Conservation (phyloP, 495 filamentous ascomycete genomes). For the Daldinia concentrica region DNA sequence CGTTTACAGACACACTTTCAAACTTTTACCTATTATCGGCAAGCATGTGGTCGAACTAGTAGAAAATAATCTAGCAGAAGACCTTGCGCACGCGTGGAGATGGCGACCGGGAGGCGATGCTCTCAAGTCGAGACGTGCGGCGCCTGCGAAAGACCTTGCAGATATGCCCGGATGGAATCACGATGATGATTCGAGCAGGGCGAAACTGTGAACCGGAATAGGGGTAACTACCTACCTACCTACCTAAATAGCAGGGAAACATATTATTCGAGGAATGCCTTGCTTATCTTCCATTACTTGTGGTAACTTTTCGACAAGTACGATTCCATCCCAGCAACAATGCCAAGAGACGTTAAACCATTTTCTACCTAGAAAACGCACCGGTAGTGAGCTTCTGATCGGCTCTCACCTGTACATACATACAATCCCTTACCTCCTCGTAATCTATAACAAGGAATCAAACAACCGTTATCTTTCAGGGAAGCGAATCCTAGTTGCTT, state of each 20-base stretch:
- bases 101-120: slow-evolving; percentile 43
- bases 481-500: neutral
- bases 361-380: neutral
- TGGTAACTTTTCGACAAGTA: neutral
- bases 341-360: neutral
- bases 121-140: slow-evolving; percentile 31
- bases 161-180: slow-evolving; percentile 45
- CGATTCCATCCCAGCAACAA: neutral
- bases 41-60: slow-evolving; percentile 44
- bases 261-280: neutral
- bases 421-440: neutral
- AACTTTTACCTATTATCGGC: slow-evolving; percentile 40
- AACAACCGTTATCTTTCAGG: neutral
- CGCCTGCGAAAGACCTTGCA: slow-evolving; percentile 40
- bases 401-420: neutral
- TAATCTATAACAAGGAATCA: neutral
- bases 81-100: slow-evolving; percentile 38
- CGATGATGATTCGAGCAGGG: slow-evolving; percentile 9
- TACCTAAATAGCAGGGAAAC: no score
- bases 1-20: slow-evolving; percentile 36
- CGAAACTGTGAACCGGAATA: neutral
- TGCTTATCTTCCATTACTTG: neutral
- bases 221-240: neutral
- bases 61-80: slow-evolving; percentile 35
- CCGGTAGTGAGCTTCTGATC: neutral